phyloP scores from a whole-genome alignment of 2,329 filamentous ascomycete genomes.

The Ceratocystis alfenasii region DNA sequence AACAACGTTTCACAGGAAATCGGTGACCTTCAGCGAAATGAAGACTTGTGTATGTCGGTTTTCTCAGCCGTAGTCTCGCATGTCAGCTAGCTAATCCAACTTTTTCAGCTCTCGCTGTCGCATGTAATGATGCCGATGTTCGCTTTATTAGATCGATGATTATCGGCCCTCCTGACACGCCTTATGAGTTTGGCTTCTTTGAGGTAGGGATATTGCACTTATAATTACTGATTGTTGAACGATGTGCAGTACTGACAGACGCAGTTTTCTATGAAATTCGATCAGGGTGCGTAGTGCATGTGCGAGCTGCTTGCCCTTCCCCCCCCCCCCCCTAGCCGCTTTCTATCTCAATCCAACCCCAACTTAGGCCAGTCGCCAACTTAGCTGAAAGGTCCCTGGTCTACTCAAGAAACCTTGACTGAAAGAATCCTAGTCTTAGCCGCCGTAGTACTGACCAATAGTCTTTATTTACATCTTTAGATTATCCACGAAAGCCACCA shows the following conservation, averaged over 20 bases:
- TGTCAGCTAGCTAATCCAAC: neutral
- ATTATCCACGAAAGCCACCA: conserved; percentile 66
- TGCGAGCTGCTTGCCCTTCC: neutral
- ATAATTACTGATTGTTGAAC: no score
- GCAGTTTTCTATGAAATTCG: conserved; percentile 66
- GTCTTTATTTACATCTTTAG: conserved; percentile 33
- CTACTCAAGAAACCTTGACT: neutral
- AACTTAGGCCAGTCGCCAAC: neutral
- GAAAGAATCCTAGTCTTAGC: no score
- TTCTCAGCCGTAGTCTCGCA: neutral
- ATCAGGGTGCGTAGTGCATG: conserved; percentile 44
- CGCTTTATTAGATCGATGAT: conserved; percentile 79
- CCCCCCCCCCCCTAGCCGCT: neutral
- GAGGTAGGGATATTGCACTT: conserved; percentile 45
- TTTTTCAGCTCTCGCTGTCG: conserved; percentile 63
- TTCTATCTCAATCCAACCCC: neutral
- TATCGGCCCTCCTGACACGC: conserved; percentile 83
- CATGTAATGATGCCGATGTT: conserved; percentile 77
- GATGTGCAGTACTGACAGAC: neutral
- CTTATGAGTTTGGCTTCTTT: conserved; percentile 96
- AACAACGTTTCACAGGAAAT: conserved; percentile 50
- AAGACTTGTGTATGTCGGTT: conserved; percentile 62
- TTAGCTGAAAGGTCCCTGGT: neutral
- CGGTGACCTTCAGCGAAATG: conserved; percentile 67
- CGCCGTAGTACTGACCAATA: neutral